phyloP scores from a whole-genome alignment of 768 basidiomycete species.

The Chiua virens region DNA sequence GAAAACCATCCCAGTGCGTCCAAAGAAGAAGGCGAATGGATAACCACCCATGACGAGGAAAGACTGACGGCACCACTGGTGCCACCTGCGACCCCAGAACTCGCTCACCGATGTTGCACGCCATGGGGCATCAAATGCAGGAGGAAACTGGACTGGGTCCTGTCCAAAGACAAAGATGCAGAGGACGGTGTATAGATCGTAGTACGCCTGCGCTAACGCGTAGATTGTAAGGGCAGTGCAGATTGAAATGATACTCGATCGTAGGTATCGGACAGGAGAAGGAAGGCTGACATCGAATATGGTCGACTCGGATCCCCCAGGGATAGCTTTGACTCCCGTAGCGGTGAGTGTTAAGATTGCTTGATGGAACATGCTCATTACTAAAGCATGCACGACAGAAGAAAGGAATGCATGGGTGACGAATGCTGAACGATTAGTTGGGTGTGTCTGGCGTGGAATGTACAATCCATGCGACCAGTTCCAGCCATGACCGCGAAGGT shows the following conservation, averaged over 20 bases:
- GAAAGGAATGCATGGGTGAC: slow-evolving; percentile 33
- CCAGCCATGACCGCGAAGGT: slow-evolving; percentile 62
- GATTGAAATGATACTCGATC: slow-evolving; percentile 45
- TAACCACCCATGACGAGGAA: slow-evolving; percentile 33
- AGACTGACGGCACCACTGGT: slow-evolving; percentile 33
- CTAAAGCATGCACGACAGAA: slow-evolving; percentile 35
- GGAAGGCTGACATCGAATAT: slow-evolving; percentile 36
- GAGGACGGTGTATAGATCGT: slow-evolving; percentile 22
- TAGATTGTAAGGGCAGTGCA: slow-evolving; percentile 46
- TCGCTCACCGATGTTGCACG: slow-evolving; percentile 34
- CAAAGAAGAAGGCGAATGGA: slow-evolving; percentile 38
- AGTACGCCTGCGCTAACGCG: slow-evolving; percentile 39
- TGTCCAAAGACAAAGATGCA: slow-evolving; percentile 29
- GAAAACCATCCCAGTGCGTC: slow-evolving; percentile 48
- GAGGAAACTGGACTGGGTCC: slow-evolving; percentile 33
- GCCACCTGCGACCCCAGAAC: slow-evolving; percentile 42
- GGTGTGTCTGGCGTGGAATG: slow-evolving; percentile 40
- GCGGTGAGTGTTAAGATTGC: slow-evolving; percentile 47
- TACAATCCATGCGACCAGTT: slow-evolving; percentile 45
- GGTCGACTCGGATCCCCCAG: slow-evolving; percentile 23
- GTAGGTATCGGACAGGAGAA: slow-evolving; percentile 25
- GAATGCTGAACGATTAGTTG: slow-evolving; percentile 39
- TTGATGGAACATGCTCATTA: slow-evolving; percentile 47
- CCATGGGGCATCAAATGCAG: slow-evolving; percentile 35
- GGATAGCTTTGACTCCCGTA: slow-evolving; percentile 25